phyloP scores from a whole-genome alignment of 2,329 filamentous ascomycete species.

The Cladosporium sp. region DNA sequence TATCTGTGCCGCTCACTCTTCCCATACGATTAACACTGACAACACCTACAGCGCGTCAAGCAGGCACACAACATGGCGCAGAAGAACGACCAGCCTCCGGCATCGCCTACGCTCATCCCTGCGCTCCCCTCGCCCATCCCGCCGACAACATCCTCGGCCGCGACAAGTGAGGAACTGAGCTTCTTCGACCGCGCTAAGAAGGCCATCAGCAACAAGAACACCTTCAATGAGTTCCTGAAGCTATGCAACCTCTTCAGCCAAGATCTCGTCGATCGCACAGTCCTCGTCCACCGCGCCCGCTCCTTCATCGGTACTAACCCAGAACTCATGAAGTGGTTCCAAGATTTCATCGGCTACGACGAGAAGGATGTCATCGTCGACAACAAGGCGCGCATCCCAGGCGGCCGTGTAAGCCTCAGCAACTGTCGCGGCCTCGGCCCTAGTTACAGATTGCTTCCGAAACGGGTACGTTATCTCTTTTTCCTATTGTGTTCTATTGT shows the following conservation, averaged over 20 bases:
- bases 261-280: slow-evolving; percentile 83
- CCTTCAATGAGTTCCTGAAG: slow-evolving; percentile 95
- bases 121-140: slow-evolving; percentile 83
- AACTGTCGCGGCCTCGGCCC: slow-evolving; percentile 95
- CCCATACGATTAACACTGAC: slow-evolving; percentile 7
- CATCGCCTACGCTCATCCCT: slow-evolving; percentile 86
- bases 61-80: slow-evolving; percentile 57
- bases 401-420: slow-evolving; percentile 83
- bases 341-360: slow-evolving; percentile 76
- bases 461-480: slow-evolving; percentile 56
- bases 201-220: slow-evolving; percentile 86
- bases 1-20: neutral
- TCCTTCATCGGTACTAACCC: slow-evolving; percentile 84
- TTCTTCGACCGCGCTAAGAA: slow-evolving; percentile 99
- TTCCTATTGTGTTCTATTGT: slow-evolving; percentile 7
- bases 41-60: slow-evolving; percentile 64
- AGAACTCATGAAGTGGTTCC: slow-evolving; percentile 88
- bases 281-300: slow-evolving; percentile 78
- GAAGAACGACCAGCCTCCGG: slow-evolving; percentile 44
- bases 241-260: slow-evolving; percentile 94
- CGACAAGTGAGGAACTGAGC: slow-evolving; percentile 78
- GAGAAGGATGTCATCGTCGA: slow-evolving; percentile 76
- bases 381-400: slow-evolving; percentile 72
- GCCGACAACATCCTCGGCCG: slow-evolving; percentile 70
- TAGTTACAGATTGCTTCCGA: slow-evolving; percentile 89